Evolutionary conservation across 2,329 filamentous ascomycete species (phyloP).

Genomic region (Torrubiella hemipterigena): DNA sequence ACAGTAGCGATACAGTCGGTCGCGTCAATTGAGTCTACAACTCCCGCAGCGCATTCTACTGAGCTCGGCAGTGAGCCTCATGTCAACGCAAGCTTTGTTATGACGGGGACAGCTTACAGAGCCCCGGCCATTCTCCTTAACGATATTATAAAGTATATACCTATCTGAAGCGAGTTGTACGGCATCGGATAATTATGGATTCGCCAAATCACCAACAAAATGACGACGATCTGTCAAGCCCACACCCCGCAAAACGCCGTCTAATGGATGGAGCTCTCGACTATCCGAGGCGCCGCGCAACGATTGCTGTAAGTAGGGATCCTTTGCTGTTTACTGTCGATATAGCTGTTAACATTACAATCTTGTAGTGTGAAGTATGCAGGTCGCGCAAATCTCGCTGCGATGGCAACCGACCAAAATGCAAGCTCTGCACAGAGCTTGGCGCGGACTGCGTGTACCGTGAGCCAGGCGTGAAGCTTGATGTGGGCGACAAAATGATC

Average conservation of each 20-base stretch:
- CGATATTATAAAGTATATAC: too few species aligned
- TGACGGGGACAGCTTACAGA: too few species aligned
- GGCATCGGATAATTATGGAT: too few species aligned
- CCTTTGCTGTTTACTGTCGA: not conserved
- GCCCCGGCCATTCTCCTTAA: too few species aligned
- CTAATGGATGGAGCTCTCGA: conserved; percentile 50
- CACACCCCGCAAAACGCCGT: conserved; percentile 48
- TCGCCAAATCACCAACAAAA: conserved; percentile 7
- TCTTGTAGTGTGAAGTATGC: conserved; percentile 63
- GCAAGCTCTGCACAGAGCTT: conserved; percentile 71
- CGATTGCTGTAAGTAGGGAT: conserved; percentile 46
- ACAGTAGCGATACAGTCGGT: too few species aligned
- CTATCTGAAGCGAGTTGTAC: too few species aligned
- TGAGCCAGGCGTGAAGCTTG: conserved; percentile 76
- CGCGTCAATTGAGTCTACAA: too few species aligned
- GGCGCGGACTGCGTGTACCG: conserved; percentile 76
- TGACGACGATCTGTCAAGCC: conserved; percentile 12
- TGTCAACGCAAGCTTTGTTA: too few species aligned
- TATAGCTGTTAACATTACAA: not conserved
- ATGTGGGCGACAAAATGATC: conserved; percentile 78
- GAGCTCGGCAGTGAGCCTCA: too few species aligned
- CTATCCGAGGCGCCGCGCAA: conserved; percentile 52
- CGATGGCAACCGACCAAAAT: conserved; percentile 70
- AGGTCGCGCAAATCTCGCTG: conserved; percentile 70
- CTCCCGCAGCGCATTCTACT: too few species aligned